phyloP scores from a whole-genome alignment of 371 early-diverging fungal genomes.

The Mortierella sp. region DNA sequence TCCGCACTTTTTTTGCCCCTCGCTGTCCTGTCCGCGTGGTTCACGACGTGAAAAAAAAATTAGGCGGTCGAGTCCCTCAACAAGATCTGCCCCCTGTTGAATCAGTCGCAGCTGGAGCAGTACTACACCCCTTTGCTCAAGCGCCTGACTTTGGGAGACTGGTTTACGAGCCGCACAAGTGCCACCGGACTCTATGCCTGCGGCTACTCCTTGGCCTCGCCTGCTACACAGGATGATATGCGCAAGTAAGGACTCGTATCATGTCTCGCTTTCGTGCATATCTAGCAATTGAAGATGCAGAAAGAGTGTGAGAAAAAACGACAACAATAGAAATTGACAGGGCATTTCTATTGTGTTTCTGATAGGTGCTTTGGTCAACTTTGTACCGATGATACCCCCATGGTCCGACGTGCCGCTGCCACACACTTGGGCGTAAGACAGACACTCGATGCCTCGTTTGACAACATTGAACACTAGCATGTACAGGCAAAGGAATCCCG shows the following conservation, averaged over 20 bases:
- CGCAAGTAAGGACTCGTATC: constrained; percentile 76
- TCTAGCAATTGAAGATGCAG: not conserved
- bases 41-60: not conserved
- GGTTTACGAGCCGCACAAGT: constrained; percentile 97
- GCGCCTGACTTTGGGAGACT: constrained; percentile 92
- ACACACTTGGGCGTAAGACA: constrained; percentile 83
- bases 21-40: constrained; percentile 10
- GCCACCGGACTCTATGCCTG: constrained; percentile 94
- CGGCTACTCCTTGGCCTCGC: constrained; percentile 78
- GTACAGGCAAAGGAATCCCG: not conserved
- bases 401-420: constrained; percentile 97
- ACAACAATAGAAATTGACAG: not conserved
- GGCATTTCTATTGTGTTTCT: not conserved
- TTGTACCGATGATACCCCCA: constrained; percentile 95
- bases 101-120: constrained; percentile 86
- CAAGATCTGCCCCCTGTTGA: constrained; percentile 81
- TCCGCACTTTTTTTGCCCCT: not conserved
- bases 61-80: constrained; percentile 44
- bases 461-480: not conserved
- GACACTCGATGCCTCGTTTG: not conserved
- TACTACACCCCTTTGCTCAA: constrained; percentile 92
- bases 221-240: constrained; percentile 86
- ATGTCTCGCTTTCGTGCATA: too few species aligned
- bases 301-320: not conserved
- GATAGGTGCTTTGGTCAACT: constrained; percentile 78